These are phyloP conservation scores for Ogataea trehalophila DNA, from an alignment of 805 yeast genomes.

Conservation along the genomic window DNA sequence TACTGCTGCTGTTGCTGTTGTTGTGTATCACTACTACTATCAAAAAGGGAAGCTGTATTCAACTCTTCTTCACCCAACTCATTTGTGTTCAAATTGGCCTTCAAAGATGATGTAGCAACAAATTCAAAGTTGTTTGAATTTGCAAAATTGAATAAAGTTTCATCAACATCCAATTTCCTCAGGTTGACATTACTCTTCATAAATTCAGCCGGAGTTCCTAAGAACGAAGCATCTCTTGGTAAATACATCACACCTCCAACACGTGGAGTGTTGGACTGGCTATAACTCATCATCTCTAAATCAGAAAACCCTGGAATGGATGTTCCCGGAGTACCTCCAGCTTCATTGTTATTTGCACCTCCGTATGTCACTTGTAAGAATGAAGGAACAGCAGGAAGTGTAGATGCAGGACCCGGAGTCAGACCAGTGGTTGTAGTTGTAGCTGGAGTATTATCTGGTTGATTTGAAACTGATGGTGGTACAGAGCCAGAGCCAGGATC, in stretches of 20 bases:
- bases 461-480: not conserved
- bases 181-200: conserved; percentile 2
- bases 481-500: not conserved
- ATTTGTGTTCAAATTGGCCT: conserved; percentile 6
- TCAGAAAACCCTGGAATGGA: not conserved
- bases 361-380: not conserved
- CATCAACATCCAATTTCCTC: conserved; percentile 10
- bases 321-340: not conserved
- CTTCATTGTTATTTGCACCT: not conserved
- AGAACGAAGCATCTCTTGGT: not conserved
- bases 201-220: not conserved
- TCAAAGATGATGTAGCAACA: conserved; percentile 12
- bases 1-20: not conserved
- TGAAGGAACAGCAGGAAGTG: not conserved
- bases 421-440: not conserved
- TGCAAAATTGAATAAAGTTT: conserved; percentile 11
- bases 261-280: not conserved
- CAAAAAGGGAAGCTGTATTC: not conserved
- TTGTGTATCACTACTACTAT: not conserved
- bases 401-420: not conserved
- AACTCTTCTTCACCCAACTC: not conserved
- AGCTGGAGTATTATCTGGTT: not conserved
- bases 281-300: not conserved
- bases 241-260: not conserved
- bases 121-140: conserved; percentile 13